Evolutionary conservation across 345 rosid species (phyloP).

Genomic region (Conringia planisiliqua): DNA sequence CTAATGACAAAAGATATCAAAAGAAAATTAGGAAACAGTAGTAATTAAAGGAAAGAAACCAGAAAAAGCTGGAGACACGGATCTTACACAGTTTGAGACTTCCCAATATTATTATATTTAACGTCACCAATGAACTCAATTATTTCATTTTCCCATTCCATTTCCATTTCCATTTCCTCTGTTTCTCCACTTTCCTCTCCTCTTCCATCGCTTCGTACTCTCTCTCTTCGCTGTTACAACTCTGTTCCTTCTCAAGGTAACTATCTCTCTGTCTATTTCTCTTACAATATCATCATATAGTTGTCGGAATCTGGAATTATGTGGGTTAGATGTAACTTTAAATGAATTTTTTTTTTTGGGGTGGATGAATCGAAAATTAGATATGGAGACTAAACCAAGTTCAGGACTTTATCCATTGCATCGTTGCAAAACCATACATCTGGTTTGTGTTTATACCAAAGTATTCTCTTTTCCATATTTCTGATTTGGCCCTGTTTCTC

Average conservation of each 20-base stretch:
- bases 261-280: not conserved
- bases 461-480: not conserved
- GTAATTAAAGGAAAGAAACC: not conserved
- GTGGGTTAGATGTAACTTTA: not conserved
- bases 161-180: constrained; percentile 8
- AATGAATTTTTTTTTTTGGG: not conserved
- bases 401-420: constrained; percentile 57
- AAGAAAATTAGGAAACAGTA: not conserved
- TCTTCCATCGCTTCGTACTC: not conserved
- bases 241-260: constrained; percentile 11
- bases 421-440: constrained; percentile 72
- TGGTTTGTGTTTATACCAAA: constrained; percentile 43
- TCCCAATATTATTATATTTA: not conserved
- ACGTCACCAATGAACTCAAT: not conserved
- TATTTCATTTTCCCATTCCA: constrained; percentile 5
- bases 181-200: not conserved
- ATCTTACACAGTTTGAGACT: not conserved
- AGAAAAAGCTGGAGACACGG: constrained; percentile 1
- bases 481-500: not conserved
- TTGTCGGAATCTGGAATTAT: not conserved
- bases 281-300: not conserved
- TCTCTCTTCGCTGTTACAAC: not conserved
- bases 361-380: constrained; percentile 5
- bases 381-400: constrained; percentile 45
- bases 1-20: not conserved